These are phyloP conservation scores for Ceratobasidium sp. DNA, from an alignment of 1,284 basidiomycete species.

Conservation along the genomic window DNA sequence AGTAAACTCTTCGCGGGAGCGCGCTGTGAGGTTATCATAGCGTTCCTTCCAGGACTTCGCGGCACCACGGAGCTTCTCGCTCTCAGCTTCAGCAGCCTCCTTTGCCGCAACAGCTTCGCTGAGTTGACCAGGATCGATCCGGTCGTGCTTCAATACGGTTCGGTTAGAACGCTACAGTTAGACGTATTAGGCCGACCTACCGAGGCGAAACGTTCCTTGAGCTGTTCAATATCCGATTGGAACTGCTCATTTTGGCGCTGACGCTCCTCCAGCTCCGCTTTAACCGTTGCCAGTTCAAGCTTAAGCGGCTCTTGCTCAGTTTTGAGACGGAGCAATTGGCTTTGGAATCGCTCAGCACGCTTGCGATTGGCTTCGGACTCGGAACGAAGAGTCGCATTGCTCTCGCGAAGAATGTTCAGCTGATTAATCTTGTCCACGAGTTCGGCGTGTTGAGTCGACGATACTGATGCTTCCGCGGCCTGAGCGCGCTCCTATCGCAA, in stretches of 20 bases:
- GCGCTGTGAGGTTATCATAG: slow-evolving; percentile 22
- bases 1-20: slow-evolving; percentile 24
- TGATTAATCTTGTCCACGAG: slow-evolving; percentile 89
- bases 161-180: neutral
- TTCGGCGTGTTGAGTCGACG: slow-evolving; percentile 83
- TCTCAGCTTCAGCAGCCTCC: slow-evolving; percentile 23
- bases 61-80: slow-evolving; percentile 23
- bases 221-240: slow-evolving; percentile 80
- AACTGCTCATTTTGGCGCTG: slow-evolving; percentile 73
- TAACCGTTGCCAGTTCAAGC: slow-evolving; percentile 69
- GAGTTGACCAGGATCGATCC: slow-evolving; percentile 74
- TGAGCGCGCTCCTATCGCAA: slow-evolving; percentile 73
- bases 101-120: slow-evolving; percentile 24
- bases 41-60: slow-evolving; percentile 34
- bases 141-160: slow-evolving; percentile 68
- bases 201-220: slow-evolving; percentile 85
- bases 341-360: slow-evolving; percentile 69
- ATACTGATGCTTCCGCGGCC: slow-evolving; percentile 68
- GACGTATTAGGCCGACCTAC: slow-evolving; percentile 62
- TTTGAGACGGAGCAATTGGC: slow-evolving; percentile 64
- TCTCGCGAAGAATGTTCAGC: slow-evolving; percentile 85
- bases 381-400: slow-evolving; percentile 82
- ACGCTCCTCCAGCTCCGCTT: slow-evolving; percentile 77
- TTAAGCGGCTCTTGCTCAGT: slow-evolving; percentile 77
- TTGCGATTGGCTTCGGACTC: slow-evolving; percentile 74